Evolutionary conservation across 2,329 filamentous ascomycete species (phyloP), one percentile per base, ranked within the genome.

Genomic region (Lachnellula subtilissima): DNA sequence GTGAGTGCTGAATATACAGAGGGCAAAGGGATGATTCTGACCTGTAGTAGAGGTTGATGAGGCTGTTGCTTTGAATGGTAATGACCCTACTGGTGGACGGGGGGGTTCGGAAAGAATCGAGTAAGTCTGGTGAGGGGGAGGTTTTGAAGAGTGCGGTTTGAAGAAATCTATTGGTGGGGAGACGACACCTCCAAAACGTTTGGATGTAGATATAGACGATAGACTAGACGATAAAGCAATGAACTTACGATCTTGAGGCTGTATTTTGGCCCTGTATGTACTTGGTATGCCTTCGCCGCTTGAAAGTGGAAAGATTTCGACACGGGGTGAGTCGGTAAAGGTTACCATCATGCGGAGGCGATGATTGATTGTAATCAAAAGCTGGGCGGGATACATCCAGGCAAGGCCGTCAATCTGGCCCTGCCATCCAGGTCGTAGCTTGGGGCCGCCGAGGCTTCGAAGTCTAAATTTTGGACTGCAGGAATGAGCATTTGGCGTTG

Each of bases 1-100:
- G 64, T 65, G 45, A 57, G 63, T 58, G 49, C 15, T 28, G 49
- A 19, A 39, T 9, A 6, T 14, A 36, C 22, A 22, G 22, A 22
- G 8, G 39, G 36, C n/a, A 8, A n/a, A n/a, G 37, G 14, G 9
- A 14, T 32, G 11, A 6, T 9, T 14, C 23, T 23, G 19, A 39
- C 14, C 19, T 32, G 28, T 35, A n/a, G n/a, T 23, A 19, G 39
- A 37, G 9, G n/a, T 42, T 35, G 45, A 56, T 35, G 43, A 46
- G 6, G 52, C 23, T 23, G 19, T 54, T 48, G 40, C 25, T 17
- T 28, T 9, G 9, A 3, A 7, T 28, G 35, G 19, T 45, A 19
- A 53, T 14, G 43, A 46, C 35, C 52, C 43, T 12, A 45, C 42
- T 45, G 42, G 42, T 17, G 42, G 42, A 12, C 42, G 42, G 12